Conservation (phyloP, 1,139 yeast species). For the Arxiozyma slooffiae region DNA sequence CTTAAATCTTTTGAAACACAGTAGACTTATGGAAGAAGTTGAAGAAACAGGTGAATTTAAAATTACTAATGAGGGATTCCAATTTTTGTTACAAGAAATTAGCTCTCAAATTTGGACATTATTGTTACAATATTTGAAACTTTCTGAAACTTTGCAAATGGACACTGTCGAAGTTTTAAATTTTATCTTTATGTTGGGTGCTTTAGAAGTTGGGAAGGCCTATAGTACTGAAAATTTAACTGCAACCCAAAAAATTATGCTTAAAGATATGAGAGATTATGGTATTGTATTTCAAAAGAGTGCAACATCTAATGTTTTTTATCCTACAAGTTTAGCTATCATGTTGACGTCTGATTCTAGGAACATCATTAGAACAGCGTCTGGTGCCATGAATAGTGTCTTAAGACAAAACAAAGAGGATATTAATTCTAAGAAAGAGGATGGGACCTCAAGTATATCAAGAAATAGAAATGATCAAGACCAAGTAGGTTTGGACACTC, state of each 20-base stretch:
- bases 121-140: conserved; percentile 71
- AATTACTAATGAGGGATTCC: conserved; percentile 89
- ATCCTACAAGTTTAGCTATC: conserved; percentile 87
- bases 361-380: conserved; percentile 51
- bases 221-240: conserved; percentile 65
- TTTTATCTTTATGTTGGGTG: conserved; percentile 86
- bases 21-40: conserved; percentile 75
- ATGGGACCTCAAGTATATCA: conserved; percentile 17
- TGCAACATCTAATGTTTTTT: conserved; percentile 54
- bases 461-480: conserved; percentile 28
- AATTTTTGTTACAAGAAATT: conserved; percentile 81
- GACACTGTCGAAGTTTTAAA: conserved; percentile 94
- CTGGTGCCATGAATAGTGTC: conserved; percentile 59
- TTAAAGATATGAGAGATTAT: conserved; percentile 82
- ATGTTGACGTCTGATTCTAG: conserved; percentile 79
- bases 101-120: conserved; percentile 95
- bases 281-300: conserved; percentile 79
- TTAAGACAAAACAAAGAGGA: conserved; percentile 33
- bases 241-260: conserved; percentile 75
- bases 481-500: conserved; percentile 17
- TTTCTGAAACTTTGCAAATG: conserved; percentile 79
- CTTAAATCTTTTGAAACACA: conserved; percentile 52
- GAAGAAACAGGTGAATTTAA: conserved; percentile 41
- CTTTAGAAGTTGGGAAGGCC: conserved; percentile 81
- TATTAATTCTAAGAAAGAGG: conserved; percentile 9